A percentile compares a stretch with the other conserved stretches of the same genome.
Evolutionary conservation across 2,329 filamentous ascomycete genomes (phyloP).

Genomic region (Aspergillus neotritici): DNA sequence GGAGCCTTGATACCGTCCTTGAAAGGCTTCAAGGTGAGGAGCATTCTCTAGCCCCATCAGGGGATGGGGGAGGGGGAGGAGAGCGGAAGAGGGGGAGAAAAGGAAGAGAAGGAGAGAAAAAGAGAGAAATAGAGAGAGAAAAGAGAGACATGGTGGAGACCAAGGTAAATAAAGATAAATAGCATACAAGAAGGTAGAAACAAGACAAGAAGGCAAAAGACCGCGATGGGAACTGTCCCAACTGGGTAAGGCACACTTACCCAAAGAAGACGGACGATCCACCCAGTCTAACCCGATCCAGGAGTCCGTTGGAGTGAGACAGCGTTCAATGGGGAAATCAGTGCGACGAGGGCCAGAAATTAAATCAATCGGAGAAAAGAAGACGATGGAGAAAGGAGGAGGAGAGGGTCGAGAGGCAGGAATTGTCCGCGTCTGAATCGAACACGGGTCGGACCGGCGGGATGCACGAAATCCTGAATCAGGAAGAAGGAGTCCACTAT

Average conservation of each 20-base stretch:
- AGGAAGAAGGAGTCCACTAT: not conserved
- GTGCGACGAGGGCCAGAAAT: not conserved
- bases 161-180: slow-evolving; percentile 1
- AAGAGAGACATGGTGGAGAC: not conserved
- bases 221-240: no score
- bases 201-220: not conserved
- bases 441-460: no score
- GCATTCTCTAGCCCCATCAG: slow-evolving; percentile 30
- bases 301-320: not conserved
- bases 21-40: slow-evolving; percentile 49
- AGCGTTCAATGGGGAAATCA: slow-evolving; percentile 2
- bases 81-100: not conserved
- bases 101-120: slow-evolving; percentile 1
- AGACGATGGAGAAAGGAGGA: not conserved
- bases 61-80: not conserved
- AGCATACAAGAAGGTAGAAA: not conserved
- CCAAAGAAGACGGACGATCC: no score
- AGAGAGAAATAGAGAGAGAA: not conserved
- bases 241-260: no score
- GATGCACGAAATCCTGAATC: not conserved
- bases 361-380: not conserved
- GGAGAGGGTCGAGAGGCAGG: not conserved
- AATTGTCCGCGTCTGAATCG: no score
- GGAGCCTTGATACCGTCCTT: slow-evolving; percentile 44
- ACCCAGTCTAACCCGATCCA: no score